Percentiles rank a stretch among this genome's conserved stretches.
phyloP scores from a whole-genome alignment of 164 flowering plant genomes.

The Malania oleifera region DNA sequence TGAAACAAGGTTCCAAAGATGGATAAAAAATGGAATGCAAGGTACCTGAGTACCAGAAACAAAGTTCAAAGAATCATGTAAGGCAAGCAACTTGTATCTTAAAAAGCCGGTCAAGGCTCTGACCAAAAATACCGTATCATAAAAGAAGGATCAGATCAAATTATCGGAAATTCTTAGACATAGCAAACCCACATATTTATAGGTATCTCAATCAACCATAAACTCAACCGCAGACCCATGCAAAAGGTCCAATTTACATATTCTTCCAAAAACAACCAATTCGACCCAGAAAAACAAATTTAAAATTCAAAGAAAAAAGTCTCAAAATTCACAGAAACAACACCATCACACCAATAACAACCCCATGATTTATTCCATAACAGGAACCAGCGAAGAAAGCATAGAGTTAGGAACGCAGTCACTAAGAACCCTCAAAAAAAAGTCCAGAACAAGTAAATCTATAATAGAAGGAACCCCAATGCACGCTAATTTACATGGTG shows the following conservation, averaged over 20 bases:
- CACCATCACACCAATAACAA: too few species aligned
- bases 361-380: not conserved
- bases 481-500: too few species aligned
- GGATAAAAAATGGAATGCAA: conserved; percentile 3
- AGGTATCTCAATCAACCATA: not conserved
- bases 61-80: not conserved
- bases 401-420: not conserved
- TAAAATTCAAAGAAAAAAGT: too few species aligned
- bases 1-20: not conserved
- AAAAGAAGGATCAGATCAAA: not conserved
- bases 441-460: conserved; percentile 9
- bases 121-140: conserved; percentile 19
- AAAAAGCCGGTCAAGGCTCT: conserved; percentile 11
- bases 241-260: too few species aligned
- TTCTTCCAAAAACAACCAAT: not conserved
- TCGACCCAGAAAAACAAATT: conserved; percentile 5
- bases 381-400: not conserved
- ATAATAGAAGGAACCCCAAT: not conserved
- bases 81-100: not conserved
- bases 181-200: not conserved
- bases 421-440: not conserved
- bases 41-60: conserved; percentile 12
- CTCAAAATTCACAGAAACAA: too few species aligned
- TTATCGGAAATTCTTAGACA: not conserved
- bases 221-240: too few species aligned